Base-by-base conservation (phyloP, 805 yeast genomes). In the Alloascoidea hylecoeti region DNA sequence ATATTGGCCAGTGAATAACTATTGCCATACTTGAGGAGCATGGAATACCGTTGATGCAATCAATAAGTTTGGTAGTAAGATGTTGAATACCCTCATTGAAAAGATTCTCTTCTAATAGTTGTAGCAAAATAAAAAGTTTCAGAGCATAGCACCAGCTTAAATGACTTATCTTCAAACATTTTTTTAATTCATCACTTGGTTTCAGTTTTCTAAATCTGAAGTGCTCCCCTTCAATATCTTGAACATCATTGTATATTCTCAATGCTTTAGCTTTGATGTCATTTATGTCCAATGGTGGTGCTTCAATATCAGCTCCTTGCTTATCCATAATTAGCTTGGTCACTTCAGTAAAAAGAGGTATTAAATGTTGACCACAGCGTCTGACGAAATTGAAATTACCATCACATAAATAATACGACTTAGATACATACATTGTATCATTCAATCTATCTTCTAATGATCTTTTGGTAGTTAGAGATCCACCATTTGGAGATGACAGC, bases 401-500 rank as follows among this genome's bases (percentile, higher is more conserved):
- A 23, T 23, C 30, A n/a, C 30, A 23, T 23, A 23, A 9, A 9
- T 9, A 9, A n/a, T 23, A 9, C 30, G n/a, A n/a, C n/a, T 23
- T 9, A n/a, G 30, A 9, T 9, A n/a, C 30, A 23, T 23, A 23
- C 9, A n/a, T 9, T 9, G 30, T 23, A 23, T 23, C 30, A 23
- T 23, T n/a, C 30, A 23, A 9, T 9, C 9, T 9, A 9, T 9
- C 13, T 9, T 23, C 30, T 9, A 23, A 9, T 9, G 9, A 9
- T 9, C 30, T 9, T 23, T 23, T 23, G 9, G 30, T 23, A 23
- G 13, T 9, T 9, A 23, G 30, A 23, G 30, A 23, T 9, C 30
- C 30, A 23, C 30, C 30, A 23, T 23, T n/a, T 9, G 30, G 30
- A 23, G 30, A 23, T 23, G 30, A 23, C n/a, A 23, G n/a, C 30